Percentiles rank a stretch among this genome's conserved stretches.
Evolutionary conservation across 78 protist genomes (phyloP).

Genomic region (Tieghemostelium lacteum): DNA sequence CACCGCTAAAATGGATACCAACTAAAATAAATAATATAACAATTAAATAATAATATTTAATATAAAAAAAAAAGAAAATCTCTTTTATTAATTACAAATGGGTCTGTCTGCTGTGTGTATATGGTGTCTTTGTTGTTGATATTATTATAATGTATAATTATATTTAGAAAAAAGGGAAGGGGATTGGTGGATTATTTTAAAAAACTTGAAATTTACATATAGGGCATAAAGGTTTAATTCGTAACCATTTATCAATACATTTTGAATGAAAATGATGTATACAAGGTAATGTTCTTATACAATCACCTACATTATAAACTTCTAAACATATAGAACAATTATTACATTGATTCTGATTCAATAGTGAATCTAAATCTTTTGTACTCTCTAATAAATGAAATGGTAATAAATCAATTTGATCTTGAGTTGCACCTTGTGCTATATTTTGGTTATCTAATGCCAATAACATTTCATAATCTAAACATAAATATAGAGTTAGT

Average conservation of each 20-base stretch:
- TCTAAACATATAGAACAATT: conserved; percentile 76
- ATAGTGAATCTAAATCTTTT: conserved; percentile 46
- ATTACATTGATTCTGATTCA: neutral
- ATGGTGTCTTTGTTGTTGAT: too few species aligned
- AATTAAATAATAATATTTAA: neutral
- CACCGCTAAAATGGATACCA: neutral
- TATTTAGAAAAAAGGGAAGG: too few species aligned
- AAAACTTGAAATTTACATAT: conserved; percentile 62
- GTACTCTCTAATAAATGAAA: conserved; percentile 2
- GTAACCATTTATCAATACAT: conserved; percentile 79
- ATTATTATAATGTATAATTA: too few species aligned
- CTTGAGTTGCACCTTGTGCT: conserved; percentile 50
- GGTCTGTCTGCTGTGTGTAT: too few species aligned
- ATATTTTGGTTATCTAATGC: conserved; percentile 38
- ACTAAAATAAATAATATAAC: neutral
- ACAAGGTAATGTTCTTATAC: conserved; percentile 70
- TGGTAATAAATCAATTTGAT: conserved; percentile 69
- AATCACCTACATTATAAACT: conserved; percentile 21
- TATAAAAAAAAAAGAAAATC: too few species aligned
- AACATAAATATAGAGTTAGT: neutral
- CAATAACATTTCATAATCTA: conserved; percentile 72
- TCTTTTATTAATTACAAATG: too few species aligned
- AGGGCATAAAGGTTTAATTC: conserved; percentile 72
- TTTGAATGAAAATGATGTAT: conserved; percentile 68
- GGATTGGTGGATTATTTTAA: too few species aligned